Conservation (phyloP, 2,329 filamentous ascomycete genomes). For the Nemania sp. region DNA sequence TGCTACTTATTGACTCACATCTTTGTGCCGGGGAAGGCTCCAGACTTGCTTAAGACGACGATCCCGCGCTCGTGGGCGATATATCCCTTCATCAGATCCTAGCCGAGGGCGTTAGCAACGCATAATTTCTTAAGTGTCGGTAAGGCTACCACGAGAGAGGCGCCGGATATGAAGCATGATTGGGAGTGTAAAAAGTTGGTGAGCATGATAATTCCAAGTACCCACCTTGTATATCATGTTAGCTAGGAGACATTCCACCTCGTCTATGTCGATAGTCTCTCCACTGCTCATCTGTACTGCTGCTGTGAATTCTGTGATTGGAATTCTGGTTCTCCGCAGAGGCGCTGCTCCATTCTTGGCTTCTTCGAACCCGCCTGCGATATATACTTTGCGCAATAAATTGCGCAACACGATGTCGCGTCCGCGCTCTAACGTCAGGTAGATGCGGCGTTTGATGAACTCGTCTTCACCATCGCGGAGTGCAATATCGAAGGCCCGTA, state of each 20-base stretch:
- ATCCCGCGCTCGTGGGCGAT: conserved; percentile 89
- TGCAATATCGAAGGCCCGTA: conserved; percentile 81
- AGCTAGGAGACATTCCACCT: conserved; percentile 91
- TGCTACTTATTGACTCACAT: conserved; percentile 46
- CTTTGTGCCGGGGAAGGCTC: conserved; percentile 91
- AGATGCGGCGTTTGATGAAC: conserved; percentile 90
- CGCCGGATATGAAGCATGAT: background rate
- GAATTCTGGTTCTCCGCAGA: conserved; percentile 74
- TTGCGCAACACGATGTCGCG: conserved; percentile 92
- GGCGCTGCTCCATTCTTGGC: conserved; percentile 68
- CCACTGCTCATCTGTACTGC: conserved; percentile 76
- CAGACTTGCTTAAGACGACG: conserved; percentile 89
- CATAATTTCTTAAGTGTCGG: background rate
- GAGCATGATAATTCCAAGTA: conserved; percentile 18
- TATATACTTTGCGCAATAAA: conserved; percentile 85
- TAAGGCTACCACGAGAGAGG: background rate
- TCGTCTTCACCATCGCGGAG: conserved; percentile 83
- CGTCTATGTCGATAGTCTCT: conserved; percentile 77
- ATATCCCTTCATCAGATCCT: conserved; percentile 98
- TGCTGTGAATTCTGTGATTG: conserved; percentile 80
- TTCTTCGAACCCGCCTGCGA: conserved; percentile 81
- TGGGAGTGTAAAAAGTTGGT: background rate
- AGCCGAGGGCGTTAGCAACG: conserved; percentile 33
- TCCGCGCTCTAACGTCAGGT: conserved; percentile 88
- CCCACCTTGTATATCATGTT: conserved; percentile 98